phyloP scores from a whole-genome alignment of 306 rosid species.

The Quercus suber region DNA sequence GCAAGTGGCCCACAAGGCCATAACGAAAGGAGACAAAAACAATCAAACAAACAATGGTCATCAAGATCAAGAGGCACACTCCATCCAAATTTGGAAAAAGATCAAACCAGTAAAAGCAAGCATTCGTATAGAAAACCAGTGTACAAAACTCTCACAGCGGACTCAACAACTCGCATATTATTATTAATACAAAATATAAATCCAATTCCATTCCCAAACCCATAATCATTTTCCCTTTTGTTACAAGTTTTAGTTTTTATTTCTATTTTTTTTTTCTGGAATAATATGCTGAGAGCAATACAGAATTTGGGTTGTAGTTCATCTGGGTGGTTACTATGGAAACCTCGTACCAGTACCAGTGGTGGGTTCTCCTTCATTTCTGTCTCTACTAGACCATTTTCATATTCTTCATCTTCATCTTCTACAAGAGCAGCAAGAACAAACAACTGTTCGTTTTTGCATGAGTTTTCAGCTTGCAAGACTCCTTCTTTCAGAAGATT shows the following conservation, averaged over 20 bases:
- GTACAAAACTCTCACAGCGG: too few relatives aligned
- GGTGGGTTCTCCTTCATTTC: constrained; percentile 37
- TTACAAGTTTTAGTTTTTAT: not conserved
- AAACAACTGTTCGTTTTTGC: constrained; percentile 8
- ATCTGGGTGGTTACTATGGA: constrained; percentile 46
- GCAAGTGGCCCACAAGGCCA: not conserved
- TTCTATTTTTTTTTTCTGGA: not conserved
- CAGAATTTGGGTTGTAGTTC: constrained; percentile 54
- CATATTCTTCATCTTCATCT: constrained; percentile 21
- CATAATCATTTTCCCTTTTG: not conserved
- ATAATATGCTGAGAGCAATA: constrained; percentile 58
- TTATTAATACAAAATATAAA: not conserved
- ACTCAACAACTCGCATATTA: too few relatives aligned
- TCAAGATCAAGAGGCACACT: not conserved
- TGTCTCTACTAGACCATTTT: constrained; percentile 29
- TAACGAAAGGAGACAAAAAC: not conserved
- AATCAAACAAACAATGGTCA: too few relatives aligned
- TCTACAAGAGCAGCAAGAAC: constrained; percentile 12
- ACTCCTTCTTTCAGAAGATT: constrained; percentile 33
- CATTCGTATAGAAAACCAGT: not conserved
- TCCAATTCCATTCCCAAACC: not conserved
- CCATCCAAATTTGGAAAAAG: not conserved
- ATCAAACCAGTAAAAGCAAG: not conserved
- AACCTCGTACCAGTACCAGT: constrained; percentile 30
- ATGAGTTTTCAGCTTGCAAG: constrained; percentile 25